Conservation (phyloP, 306 rosid species). For the Lupinus albus region DNA sequence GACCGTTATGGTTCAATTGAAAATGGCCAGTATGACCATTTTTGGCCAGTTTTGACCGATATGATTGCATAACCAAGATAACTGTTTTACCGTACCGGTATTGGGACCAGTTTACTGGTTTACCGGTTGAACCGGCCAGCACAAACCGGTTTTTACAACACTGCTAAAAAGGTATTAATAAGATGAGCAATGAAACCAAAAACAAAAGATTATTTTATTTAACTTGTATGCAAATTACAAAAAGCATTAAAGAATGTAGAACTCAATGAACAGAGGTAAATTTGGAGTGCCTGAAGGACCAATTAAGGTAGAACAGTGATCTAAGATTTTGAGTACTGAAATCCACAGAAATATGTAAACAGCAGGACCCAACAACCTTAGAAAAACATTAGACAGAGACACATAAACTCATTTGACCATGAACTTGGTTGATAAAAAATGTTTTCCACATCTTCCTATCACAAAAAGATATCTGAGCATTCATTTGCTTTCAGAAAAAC, state of each 20-base stretch:
- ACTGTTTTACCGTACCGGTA: too few relatives aligned
- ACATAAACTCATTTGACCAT: conserved; percentile 27
- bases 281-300: conserved; percentile 4
- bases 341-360: neutral
- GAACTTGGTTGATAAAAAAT: conserved; percentile 12
- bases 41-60: too few relatives aligned
- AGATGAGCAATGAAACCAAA: conserved; percentile 5
- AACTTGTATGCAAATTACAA: conserved; percentile 5
- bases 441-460: conserved; percentile 6
- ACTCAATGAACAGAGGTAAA: neutral
- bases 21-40: too few relatives aligned
- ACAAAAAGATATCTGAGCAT: conserved; percentile 7
- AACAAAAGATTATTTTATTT: neutral
- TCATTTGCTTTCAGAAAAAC: conserved; percentile 17
- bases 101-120: too few relatives aligned
- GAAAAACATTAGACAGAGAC: neutral
- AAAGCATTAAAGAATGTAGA: conserved; percentile 29
- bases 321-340: conserved; percentile 1
- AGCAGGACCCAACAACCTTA: conserved; percentile 24
- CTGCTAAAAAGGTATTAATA: conserved; percentile 1
- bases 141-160: too few relatives aligned
- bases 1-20: too few relatives aligned
- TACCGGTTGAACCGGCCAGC: too few relatives aligned
- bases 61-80: too few relatives aligned
- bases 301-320: conserved; percentile 15